Evolutionary conservation across 345 rosid species (phyloP), one percentile per base, ranked within the genome.

Genomic region (Euphorbia tirucalli): DNA sequence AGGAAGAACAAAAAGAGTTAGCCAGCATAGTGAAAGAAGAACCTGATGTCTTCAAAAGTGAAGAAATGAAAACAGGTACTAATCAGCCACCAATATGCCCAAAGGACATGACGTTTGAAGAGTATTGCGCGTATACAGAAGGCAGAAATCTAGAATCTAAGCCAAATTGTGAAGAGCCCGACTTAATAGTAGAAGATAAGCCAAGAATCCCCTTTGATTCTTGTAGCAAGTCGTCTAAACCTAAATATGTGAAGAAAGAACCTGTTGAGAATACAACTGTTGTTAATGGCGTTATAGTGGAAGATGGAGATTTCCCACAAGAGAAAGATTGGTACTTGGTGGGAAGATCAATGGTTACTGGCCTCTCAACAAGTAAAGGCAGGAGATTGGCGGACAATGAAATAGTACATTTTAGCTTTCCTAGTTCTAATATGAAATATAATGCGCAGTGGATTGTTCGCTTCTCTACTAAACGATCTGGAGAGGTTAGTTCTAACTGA

Each of bases 281-380:
- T 50, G 68, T n/a, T n/a, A n/a, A 78, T 61, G 69, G 76, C 16
- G 74, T 55, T 11, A 28, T 30, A 13, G 84, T 83, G 28, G 89
- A 86, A 28, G 87, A 82, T 4, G 77, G 81, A 0, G 90, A 88
- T 50, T 83, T 83, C 3, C 85, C 85, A 0, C 84, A 83, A 71
- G 89, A 86, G 39, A 66, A 65, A 1, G 90, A 85, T 46, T 86
- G 90, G 90, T 82, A 62, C 62, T 78, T 88, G 69, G 90, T 83
- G 27, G 93, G 90, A 30, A 78, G 89, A 32, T 77, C 81, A n/a
- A 75, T 86, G 67, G 86, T 86, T 0, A 88, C 83, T 1, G 90
- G 81, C 21, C 70, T 82, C 64, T 86, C 93, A 3, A 88, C 89
- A 7, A 73, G 82, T 7, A 88, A 85, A 82, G 93, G 93, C 61